Conservation (phyloP, 2,329 filamentous ascomycete species). For the Dactylellina haptotyla region DNA sequence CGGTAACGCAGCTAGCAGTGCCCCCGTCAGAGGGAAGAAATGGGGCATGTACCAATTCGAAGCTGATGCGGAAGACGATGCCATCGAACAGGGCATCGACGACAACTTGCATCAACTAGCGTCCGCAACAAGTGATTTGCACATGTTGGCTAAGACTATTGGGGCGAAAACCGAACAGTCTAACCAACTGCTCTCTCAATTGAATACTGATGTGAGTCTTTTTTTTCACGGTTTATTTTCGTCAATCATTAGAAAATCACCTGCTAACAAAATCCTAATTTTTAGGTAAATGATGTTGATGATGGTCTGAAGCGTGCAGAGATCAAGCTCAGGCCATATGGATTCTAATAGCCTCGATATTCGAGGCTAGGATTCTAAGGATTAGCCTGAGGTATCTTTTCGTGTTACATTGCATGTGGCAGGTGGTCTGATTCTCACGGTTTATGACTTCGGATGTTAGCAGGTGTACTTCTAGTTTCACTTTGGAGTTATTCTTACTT, state of each 20-base stretch:
- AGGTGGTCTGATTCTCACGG: neutral
- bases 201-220: conserved; percentile 75
- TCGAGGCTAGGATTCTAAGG: no score
- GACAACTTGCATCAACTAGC: conserved; percentile 71
- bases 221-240: no score
- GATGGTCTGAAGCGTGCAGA: neutral
- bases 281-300: neutral
- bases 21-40: conserved; percentile 66
- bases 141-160: conserved; percentile 78
- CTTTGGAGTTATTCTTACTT: no score
- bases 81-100: conserved; percentile 77
- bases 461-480: no score
- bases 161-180: conserved; percentile 78
- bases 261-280: neutral
- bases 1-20: conserved; percentile 57
- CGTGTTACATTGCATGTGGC: neutral
- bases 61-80: conserved; percentile 75
- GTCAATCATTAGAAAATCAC: no score
- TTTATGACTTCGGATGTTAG: neutral
- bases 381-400: neutral
- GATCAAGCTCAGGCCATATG: neutral
- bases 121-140: conserved; percentile 74
- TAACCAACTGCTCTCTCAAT: conserved; percentile 79
- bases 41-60: conserved; percentile 80
- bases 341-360: no score